A percentile compares a stretch with the other conserved stretches of the same genome.
Evolutionary conservation across 2,329 filamentous ascomycete genomes (phyloP).

Genomic region (Lachnellula cervina): DNA sequence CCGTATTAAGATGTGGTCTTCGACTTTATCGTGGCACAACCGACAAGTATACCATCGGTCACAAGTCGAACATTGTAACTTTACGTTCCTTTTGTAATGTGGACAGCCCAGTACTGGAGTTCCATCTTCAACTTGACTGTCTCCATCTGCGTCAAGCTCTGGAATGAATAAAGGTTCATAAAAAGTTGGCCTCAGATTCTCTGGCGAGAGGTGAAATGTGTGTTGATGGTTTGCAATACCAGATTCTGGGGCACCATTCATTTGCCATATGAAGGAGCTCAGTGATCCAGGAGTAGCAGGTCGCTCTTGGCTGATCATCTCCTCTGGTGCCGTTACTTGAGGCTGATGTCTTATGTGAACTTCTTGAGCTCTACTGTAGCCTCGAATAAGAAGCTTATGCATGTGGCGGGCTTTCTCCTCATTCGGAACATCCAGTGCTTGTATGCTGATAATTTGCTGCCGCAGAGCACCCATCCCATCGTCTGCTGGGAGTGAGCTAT

Average conservation of each 20-base stretch:
- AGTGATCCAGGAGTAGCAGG: conserved; percentile 42
- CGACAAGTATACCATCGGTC: conserved; percentile 91
- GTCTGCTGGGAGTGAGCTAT: conserved; percentile 54
- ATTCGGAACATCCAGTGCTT: conserved; percentile 52
- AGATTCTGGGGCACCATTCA: conserved; percentile 27
- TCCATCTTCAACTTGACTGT: conserved; percentile 24
- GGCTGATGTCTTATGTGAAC: conserved; percentile 26
- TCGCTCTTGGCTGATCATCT: conserved; percentile 37
- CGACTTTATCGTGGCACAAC: conserved; percentile 82
- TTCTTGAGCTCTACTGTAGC: conserved; percentile 49
- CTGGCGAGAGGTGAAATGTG: conserved; percentile 48
- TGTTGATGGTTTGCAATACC: conserved; percentile 20
- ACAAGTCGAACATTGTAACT: conserved; percentile 88
- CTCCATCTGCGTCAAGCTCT: conserved; percentile 43
- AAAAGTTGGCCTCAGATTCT: conserved; percentile 59
- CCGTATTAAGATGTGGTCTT: conserved; percentile 74
- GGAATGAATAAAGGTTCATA: conserved; percentile 54
- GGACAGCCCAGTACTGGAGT: conserved; percentile 65
- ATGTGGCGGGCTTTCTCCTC: conserved; percentile 67
- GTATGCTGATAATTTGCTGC: conserved; percentile 63
- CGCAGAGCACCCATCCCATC: conserved; percentile 71
- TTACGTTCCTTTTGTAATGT: conserved; percentile 94
- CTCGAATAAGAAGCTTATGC: conserved; percentile 66
- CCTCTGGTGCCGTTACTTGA: conserved; percentile 18
- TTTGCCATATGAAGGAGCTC: conserved; percentile 56